These are phyloP conservation scores for Vigna reflexopilosa DNA, from an alignment of 306 rosid genomes.

Conservation along the genomic window DNA sequence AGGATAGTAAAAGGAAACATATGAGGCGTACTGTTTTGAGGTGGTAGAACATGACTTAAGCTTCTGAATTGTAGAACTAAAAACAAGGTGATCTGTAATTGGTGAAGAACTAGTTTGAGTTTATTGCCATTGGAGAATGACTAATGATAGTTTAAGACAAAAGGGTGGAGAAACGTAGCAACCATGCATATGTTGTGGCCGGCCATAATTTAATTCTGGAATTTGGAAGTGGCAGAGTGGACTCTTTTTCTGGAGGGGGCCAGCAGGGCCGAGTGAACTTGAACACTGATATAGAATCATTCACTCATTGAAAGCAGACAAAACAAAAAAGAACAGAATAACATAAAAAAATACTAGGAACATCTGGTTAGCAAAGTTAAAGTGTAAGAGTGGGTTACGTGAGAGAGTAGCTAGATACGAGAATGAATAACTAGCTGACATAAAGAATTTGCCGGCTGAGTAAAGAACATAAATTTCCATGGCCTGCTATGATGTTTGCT, in stretches of 20 bases:
- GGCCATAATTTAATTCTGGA: conserved; percentile 51
- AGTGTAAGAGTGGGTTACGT: background rate
- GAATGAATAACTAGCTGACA: conserved; percentile 39
- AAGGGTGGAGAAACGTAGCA: conserved; percentile 47
- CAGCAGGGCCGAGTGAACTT: conserved; percentile 26
- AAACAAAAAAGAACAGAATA: conserved; percentile 14
- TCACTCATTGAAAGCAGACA: conserved; percentile 34
- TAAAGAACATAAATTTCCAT: conserved; percentile 18
- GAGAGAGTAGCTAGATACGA: background rate
- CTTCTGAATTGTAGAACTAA: conserved; percentile 41
- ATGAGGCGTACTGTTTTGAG: conserved; percentile 21
- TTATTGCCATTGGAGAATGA: conserved; percentile 46
- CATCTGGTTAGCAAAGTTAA: background rate
- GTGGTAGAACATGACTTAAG: conserved; percentile 47
- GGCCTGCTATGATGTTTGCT: conserved; percentile 41
- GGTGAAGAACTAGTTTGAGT: conserved; percentile 34
- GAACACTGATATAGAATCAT: conserved; percentile 28
- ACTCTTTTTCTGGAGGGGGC: background rate
- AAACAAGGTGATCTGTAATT: conserved; percentile 43
- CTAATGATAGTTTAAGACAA: conserved; percentile 47
- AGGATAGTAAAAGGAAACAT: conserved; percentile 40
- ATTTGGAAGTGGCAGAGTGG: conserved; percentile 41
- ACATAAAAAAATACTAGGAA: conserved; percentile 14
- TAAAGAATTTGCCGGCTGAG: conserved; percentile 49
- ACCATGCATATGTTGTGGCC: conserved; percentile 47